Base-by-base conservation (phyloP, 768 basidiomycete genomes). In the Sistotremastrum niveocremeum region DNA sequence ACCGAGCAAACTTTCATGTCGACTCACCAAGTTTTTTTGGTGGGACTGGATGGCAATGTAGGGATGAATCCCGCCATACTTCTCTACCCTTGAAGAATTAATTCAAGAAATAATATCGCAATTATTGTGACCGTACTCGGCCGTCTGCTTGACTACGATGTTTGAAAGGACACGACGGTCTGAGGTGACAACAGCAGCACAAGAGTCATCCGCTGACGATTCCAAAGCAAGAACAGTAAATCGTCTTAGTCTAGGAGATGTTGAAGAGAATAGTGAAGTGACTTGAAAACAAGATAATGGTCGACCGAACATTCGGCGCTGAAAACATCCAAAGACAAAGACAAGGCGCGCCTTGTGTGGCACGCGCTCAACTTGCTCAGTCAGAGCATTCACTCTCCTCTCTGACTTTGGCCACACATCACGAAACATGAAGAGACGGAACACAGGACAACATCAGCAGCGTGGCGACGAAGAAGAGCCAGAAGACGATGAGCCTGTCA, bases 131-230 rank as follows among this genome's bases (percentile, higher is more conserved):
- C 20, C 76, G 38, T 51, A 80, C 78, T 79, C 57, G 37, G 71
- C 57, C 50, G 85, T 73, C 57, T 98, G 93, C 57, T 84, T 87
- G 36, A 87, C 65, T 49, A 98, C 81, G 4, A 97, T 74, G 59
- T 91, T 94, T 2, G 88, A 81, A 45, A 85, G 76, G 37, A 98
- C 69, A 56, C 68, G 56, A 12, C 77, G 72, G 6, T 73, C 65
- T 1, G 81, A 84, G 12, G 76, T 73, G 34, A 99, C 83, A 42
- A 98, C 70, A 1, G 93, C 84, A 10, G 81, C 88, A 54, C 90
- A 94, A 1, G 90, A 86, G 57, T 98, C 95, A 60, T 99, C 94
- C 9, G 90, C 89, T 8, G 88, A 91, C 2, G 82, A 81, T 62
- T 95, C 91, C 35, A 94, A 56, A 6, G 77, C 83, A 6, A 87